Conservation (phyloP, 345 rosid genomes). For the Citropsis articulata region DNA sequence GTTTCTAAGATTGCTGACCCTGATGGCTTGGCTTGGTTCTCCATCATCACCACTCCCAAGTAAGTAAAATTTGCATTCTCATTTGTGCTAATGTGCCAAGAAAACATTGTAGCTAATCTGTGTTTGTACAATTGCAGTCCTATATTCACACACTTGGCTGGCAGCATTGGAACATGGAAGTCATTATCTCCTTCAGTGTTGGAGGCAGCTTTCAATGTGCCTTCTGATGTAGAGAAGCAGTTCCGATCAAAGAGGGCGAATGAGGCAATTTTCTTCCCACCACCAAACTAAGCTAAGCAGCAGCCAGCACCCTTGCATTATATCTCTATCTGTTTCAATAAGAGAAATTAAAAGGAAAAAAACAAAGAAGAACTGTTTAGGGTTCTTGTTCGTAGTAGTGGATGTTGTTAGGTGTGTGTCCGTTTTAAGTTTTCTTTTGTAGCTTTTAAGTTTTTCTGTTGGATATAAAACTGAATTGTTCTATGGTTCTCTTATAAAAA, state of each 20-base stretch:
- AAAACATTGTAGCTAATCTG: not conserved
- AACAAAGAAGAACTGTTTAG: not conserved
- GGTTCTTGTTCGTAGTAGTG: not conserved
- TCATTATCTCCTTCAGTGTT: slow-evolving; percentile 76
- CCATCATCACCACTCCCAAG: slow-evolving; percentile 86
- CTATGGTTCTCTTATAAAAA: not conserved
- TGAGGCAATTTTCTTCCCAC: slow-evolving; percentile 83
- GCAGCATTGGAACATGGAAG: slow-evolving; percentile 77
- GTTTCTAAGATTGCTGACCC: slow-evolving; percentile 83
- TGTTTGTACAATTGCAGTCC: slow-evolving; percentile 47
- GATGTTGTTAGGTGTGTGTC: not conserved
- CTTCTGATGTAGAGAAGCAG: slow-evolving; percentile 49
- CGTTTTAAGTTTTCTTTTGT: not conserved
- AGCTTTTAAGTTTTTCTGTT: not conserved
- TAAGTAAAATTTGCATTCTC: slow-evolving; percentile 25
- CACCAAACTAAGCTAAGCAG: slow-evolving; percentile 39
- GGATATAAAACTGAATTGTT: not conserved
- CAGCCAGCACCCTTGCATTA: not conserved
- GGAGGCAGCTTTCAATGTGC: slow-evolving; percentile 68
- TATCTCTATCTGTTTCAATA: not conserved
- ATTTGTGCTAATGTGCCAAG: not conserved
- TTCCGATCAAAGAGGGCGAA: slow-evolving; percentile 69
- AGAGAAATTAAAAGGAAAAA: not conserved
- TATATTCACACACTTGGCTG: slow-evolving; percentile 85
- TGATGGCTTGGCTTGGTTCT: slow-evolving; percentile 90